Evolutionary conservation across 148 eudicot species (phyloP).

Genomic region (Silene uniflora): DNA sequence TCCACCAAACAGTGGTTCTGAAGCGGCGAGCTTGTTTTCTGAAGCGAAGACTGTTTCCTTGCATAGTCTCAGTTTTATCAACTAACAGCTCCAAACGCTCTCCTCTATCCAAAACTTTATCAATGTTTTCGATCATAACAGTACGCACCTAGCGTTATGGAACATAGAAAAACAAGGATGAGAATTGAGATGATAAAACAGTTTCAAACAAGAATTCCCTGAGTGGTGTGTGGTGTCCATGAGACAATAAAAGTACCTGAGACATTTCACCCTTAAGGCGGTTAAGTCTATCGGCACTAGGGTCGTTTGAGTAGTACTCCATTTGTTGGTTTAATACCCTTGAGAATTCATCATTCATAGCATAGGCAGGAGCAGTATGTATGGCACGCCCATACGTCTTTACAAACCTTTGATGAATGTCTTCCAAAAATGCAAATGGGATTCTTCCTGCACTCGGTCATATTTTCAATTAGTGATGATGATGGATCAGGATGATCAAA

Average conservation of each 20-base stretch:
- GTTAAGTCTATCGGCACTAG: conserved; percentile 87
- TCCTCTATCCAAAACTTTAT: conserved; percentile 94
- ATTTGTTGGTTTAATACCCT: conserved; percentile 91
- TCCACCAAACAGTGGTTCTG: conserved; percentile 92
- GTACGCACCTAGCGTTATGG: conserved; percentile 55
- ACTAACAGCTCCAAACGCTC: conserved; percentile 91
- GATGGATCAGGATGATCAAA: too few relatives aligned
- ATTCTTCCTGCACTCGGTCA: conserved; percentile 81
- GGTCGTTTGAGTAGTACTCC: conserved; percentile 86
- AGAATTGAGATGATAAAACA: too few relatives aligned
- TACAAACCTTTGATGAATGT: conserved; percentile 88
- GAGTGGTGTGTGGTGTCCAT: too few relatives aligned
- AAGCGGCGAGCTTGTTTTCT: conserved; percentile 92
- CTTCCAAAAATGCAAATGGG: conserved; percentile 96
- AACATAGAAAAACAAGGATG: too few relatives aligned
- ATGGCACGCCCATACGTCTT: conserved; percentile 85
- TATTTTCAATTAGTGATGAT: too few relatives aligned
- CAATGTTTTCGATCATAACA: conserved; percentile 97
- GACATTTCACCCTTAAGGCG: conserved; percentile 93
- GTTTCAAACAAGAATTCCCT: not conserved
- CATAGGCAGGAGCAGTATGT: conserved; percentile 77
- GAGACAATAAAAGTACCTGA: conserved; percentile 57
- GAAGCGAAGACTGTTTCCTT: conserved; percentile 85
- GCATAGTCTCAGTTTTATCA: conserved; percentile 80
- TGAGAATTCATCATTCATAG: conserved; percentile 96